Evolutionary conservation across 2,329 filamentous ascomycete species (phyloP).

Genomic region (Drechslerella coelobrocha): DNA sequence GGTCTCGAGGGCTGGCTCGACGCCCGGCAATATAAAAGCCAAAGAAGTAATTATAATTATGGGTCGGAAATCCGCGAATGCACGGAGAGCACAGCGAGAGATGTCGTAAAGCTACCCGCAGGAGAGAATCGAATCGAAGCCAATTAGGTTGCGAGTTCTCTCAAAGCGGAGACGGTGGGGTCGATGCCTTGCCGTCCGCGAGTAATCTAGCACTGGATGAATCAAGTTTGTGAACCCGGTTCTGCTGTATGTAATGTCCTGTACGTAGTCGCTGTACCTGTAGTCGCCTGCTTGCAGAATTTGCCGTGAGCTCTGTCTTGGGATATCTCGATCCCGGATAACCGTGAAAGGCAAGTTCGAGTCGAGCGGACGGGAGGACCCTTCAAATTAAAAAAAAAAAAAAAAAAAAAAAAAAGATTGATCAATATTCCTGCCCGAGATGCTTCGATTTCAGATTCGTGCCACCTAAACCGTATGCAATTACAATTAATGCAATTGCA

Average conservation of each 20-base stretch:
- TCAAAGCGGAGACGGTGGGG: neutral
- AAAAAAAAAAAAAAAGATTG: neutral
- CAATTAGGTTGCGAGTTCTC: neutral
- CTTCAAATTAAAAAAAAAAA: constrained; percentile 32
- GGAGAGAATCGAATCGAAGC: neutral
- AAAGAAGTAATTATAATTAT: constrained; percentile 12
- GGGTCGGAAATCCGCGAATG: constrained; percentile 30
- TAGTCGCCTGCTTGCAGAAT: too few species aligned
- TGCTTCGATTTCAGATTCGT: too few species aligned
- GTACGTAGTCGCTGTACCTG: neutral
- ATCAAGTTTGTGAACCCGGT: neutral
- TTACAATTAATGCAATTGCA: constrained; percentile 4
- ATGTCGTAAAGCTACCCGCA: constrained; percentile 8
- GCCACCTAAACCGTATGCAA: constrained; percentile 14
- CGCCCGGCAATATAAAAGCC: constrained; percentile 9
- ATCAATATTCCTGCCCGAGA: too few species aligned
- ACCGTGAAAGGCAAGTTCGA: neutral
- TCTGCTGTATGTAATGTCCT: neutral
- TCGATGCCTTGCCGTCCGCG: neutral
- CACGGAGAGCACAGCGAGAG: constrained; percentile 22
- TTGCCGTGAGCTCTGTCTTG: neutral
- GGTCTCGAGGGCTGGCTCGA: constrained; percentile 2
- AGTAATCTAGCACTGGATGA: neutral
- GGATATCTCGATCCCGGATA: neutral
- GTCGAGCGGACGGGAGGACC: constrained; percentile 12